These are phyloP conservation scores for Iodosphaeria phyllophila DNA, from an alignment of 2,329 filamentous ascomycete genomes.

Conservation along the genomic window DNA sequence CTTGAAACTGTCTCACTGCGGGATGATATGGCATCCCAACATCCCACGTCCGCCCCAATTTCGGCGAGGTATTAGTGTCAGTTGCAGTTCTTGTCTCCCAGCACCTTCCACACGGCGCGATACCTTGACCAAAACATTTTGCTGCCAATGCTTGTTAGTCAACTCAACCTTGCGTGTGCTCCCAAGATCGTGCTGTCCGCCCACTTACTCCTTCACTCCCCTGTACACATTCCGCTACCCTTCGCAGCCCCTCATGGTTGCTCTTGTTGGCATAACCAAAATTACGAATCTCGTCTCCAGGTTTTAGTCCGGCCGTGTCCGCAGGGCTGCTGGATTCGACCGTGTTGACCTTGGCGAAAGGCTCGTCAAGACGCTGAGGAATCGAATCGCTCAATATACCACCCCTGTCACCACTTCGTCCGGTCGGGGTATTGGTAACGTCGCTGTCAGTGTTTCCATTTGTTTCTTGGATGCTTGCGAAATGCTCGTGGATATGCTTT, in stretches of 20 bases:
- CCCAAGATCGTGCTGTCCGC: background rate
- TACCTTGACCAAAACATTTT: constrained; percentile 50
- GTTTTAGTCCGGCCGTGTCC: constrained; percentile 58
- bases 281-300: constrained; percentile 63
- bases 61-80: constrained; percentile 57
- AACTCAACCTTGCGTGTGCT: background rate
- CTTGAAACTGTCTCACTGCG: constrained; percentile 32
- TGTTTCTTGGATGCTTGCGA: constrained; percentile 48
- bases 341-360: constrained; percentile 81
- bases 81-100: constrained; percentile 36
- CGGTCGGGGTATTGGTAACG: no score
- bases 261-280: constrained; percentile 71
- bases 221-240: constrained; percentile 77
- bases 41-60: constrained; percentile 84
- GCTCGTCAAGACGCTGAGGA: constrained; percentile 18
- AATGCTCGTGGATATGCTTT: constrained; percentile 72
- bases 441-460: no score
- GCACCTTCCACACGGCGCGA: constrained; percentile 26
- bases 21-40: constrained; percentile 78
- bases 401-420: no score
- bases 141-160: constrained; percentile 25
- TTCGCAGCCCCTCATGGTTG: constrained; percentile 74
- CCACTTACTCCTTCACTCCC: constrained; percentile 70
- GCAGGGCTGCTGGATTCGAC: constrained; percentile 67
- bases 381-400: constrained; percentile 15